phyloP scores from a whole-genome alignment of 1,284 basidiomycete species.

The Rhodotorula sp. region DNA sequence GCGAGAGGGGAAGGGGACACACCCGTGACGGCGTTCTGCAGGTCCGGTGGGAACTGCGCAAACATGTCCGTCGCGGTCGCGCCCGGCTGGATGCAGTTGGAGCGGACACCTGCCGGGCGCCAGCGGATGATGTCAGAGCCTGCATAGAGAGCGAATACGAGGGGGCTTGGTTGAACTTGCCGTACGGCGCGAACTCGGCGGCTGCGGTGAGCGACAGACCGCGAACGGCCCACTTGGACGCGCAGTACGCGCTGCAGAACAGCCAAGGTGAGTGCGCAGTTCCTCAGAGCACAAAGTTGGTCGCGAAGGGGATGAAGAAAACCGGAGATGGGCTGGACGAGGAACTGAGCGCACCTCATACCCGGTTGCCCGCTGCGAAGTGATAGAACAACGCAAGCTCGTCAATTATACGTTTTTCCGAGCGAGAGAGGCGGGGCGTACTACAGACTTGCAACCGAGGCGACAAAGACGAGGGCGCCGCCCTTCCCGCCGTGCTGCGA shows the following conservation, averaged over 20 bases:
- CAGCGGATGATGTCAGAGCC: too few species aligned
- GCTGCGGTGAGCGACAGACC: constrained; percentile 10
- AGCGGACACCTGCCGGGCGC: not conserved
- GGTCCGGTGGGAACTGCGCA: not conserved
- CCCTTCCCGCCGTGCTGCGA: constrained; percentile 10
- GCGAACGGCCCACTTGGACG: constrained; percentile 14
- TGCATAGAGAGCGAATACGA: too few species aligned
- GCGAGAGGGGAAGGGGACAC: not conserved
- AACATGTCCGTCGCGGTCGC: constrained; percentile 23
- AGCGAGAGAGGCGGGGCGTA: too few species aligned
- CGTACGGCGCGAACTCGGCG: constrained; percentile 9
- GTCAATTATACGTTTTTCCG: too few species aligned
- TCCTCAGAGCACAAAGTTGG: too few species aligned
- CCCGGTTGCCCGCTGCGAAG: constrained; percentile 5
- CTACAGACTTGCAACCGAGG: constrained; percentile 2
- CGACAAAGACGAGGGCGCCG: constrained; percentile 7
- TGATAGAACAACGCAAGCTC: not conserved
- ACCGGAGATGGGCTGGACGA: not conserved
- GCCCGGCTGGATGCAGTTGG: constrained; percentile 21
- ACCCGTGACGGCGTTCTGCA: constrained; percentile 6
- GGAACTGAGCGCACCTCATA: not conserved
- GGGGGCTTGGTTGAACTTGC: not conserved
- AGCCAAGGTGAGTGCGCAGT: not conserved
- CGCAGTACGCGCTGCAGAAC: constrained; percentile 1
- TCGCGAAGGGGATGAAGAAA: too few species aligned